These are phyloP conservation scores for Helotiales sp. DNA, from an alignment of 2,329 filamentous ascomycete species.

Conservation along the genomic window DNA sequence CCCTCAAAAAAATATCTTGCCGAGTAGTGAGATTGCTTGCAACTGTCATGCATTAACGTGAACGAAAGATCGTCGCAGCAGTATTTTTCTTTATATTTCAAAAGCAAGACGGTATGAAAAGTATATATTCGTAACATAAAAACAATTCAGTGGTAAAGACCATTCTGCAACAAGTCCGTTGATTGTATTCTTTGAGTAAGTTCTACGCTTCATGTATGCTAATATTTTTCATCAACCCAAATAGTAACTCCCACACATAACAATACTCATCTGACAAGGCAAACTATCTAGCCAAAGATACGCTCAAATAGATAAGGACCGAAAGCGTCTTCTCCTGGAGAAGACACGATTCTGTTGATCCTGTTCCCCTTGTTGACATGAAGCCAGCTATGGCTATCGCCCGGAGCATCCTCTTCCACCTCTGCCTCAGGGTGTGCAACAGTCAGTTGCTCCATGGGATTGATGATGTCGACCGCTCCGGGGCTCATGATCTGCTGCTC, in stretches of 20 bases:
- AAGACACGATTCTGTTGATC: conserved; percentile 72
- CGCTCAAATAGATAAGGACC: conserved; percentile 68
- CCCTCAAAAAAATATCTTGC: no score
- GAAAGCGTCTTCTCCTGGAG: conserved; percentile 72
- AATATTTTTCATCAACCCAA: background rate
- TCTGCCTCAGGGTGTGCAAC: conserved; percentile 51
- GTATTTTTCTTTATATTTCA: no score
- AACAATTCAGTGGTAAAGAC: no score
- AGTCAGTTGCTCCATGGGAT: conserved; percentile 44
- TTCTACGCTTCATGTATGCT: conserved; percentile 6
- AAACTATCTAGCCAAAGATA: conserved; percentile 47
- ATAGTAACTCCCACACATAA: background rate
- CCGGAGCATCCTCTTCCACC: conserved; percentile 60
- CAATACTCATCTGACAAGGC: background rate
- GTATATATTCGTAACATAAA: no score
- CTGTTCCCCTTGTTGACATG: conserved; percentile 77
- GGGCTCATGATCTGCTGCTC: conserved; percentile 41
- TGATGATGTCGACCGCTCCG: conserved; percentile 43
- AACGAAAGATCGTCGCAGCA: no score
- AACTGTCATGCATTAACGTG: no score
- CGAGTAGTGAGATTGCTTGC: no score
- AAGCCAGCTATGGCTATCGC: conserved; percentile 79
- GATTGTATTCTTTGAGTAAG: background rate
- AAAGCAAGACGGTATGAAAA: no score
- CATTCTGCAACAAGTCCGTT: background rate